Percentiles rank a stretch among this genome's conserved stretches.
phyloP scores from a whole-genome alignment of 176 grass and related monocot species.

The Carex parvula region DNA sequence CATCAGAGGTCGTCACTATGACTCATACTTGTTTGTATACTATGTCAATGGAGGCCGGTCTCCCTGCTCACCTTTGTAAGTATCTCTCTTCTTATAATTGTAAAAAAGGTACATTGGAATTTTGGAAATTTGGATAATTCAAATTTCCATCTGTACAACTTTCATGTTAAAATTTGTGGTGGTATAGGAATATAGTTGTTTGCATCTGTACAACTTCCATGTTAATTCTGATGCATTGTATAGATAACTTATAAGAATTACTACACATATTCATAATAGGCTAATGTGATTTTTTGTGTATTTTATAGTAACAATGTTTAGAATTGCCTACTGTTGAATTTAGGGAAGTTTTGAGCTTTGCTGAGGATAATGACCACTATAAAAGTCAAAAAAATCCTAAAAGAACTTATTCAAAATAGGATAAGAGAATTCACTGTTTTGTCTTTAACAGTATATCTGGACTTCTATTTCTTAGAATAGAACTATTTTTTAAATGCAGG shows the following conservation, averaged over 20 bases:
- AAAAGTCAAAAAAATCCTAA: neutral
- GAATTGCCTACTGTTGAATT: neutral
- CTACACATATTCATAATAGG: neutral
- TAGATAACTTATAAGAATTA: no score
- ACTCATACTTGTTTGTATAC: constrained; percentile 92
- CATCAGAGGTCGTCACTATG: constrained; percentile 84
- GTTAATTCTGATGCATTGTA: no score
- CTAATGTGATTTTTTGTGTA: neutral
- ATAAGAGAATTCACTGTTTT: neutral
- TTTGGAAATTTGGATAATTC: constrained; percentile 4
- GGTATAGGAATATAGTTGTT: neutral
- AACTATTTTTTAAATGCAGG: constrained; percentile 53
- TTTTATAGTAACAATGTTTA: neutral
- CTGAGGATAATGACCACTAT: neutral
- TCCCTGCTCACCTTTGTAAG: constrained; percentile 85
- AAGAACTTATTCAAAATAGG: neutral
- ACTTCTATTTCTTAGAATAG: constrained; percentile 17
- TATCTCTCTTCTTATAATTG: constrained; percentile 28
- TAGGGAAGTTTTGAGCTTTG: neutral
- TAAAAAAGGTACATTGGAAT: neutral
- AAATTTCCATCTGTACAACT: neutral
- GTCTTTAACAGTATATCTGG: neutral
- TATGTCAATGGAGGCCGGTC: constrained; percentile 82
- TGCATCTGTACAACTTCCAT: neutral
- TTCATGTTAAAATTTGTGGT: neutral